Conservation (phyloP, 352 stramenopile genomes). For the Thalassiosira hispida region DNA sequence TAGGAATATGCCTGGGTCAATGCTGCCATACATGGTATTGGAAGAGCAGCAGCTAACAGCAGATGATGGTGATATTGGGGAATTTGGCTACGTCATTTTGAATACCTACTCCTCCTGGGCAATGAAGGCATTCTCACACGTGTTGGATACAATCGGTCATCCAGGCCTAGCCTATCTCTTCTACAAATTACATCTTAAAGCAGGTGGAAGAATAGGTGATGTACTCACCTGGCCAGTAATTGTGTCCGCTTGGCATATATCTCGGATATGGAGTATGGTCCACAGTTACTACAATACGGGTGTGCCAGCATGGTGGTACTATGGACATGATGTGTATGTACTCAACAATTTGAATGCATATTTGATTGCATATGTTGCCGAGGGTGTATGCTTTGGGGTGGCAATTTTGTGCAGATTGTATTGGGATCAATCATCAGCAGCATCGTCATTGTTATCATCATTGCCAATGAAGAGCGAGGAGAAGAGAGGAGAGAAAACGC, state of each 20-base stretch:
- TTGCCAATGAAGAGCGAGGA: not conserved
- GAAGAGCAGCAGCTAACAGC: slow-evolving; percentile 12
- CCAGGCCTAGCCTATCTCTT: slow-evolving; percentile 61
- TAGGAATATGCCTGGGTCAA: slow-evolving; percentile 54
- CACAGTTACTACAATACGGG: slow-evolving; percentile 62
- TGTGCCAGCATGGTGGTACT: slow-evolving; percentile 46
- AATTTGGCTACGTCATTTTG: slow-evolving; percentile 31
- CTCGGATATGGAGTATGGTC: slow-evolving; percentile 53
- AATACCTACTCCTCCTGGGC: slow-evolving; percentile 18
- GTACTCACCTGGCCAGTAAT: slow-evolving; percentile 54
- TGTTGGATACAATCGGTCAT: slow-evolving; percentile 62
- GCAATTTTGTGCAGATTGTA: slow-evolving; percentile 51
- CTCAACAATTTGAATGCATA: slow-evolving; percentile 57
- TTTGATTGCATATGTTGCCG: slow-evolving; percentile 58
- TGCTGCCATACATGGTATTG: slow-evolving; percentile 48
- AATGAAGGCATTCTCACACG: slow-evolving; percentile 52
- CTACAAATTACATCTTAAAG: slow-evolving; percentile 35
- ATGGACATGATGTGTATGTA: slow-evolving; percentile 65
- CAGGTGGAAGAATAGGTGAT: slow-evolving; percentile 19
- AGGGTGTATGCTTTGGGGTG: slow-evolving; percentile 48
- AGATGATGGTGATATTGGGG: not conserved
- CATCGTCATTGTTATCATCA: not conserved
- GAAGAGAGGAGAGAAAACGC: not conserved
- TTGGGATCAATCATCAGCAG: slow-evolving; percentile 1
- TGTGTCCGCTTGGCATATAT: slow-evolving; percentile 48